These are phyloP conservation scores for Saccharomyces jurei DNA, from an alignment of 805 yeast genomes.

Conservation along the genomic window DNA sequence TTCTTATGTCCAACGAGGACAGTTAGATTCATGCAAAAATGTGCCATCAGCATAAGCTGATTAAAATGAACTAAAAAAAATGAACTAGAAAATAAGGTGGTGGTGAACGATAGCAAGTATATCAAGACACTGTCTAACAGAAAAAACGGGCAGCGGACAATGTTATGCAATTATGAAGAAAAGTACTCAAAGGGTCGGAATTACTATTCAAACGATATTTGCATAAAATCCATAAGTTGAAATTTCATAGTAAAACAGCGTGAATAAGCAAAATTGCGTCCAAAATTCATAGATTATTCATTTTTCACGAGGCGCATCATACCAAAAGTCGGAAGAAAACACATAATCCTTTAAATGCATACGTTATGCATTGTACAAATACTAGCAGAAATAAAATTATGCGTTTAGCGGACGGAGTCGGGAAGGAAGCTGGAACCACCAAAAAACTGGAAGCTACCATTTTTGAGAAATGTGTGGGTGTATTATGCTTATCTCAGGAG, in stretches of 20 bases:
- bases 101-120: neutral
- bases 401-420: neutral
- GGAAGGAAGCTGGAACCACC: neutral
- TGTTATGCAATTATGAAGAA: neutral
- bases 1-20: neutral
- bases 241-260: neutral
- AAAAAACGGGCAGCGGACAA: neutral
- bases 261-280: neutral
- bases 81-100: neutral
- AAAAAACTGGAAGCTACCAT: neutral
- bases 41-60: neutral
- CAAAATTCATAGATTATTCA: neutral
- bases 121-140: neutral
- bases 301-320: neutral
- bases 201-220: neutral
- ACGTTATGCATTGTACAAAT: neutral
- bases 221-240: neutral
- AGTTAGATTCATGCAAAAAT: neutral
- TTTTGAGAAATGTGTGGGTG: neutral
- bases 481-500: neutral
- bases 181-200: neutral
- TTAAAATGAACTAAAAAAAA: neutral
- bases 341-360: neutral
- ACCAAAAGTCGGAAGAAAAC: neutral
- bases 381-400: neutral